Evolutionary conservation across 2,329 filamentous ascomycete genomes (phyloP).

Genomic region (Coleophoma eucalyptorum): DNA sequence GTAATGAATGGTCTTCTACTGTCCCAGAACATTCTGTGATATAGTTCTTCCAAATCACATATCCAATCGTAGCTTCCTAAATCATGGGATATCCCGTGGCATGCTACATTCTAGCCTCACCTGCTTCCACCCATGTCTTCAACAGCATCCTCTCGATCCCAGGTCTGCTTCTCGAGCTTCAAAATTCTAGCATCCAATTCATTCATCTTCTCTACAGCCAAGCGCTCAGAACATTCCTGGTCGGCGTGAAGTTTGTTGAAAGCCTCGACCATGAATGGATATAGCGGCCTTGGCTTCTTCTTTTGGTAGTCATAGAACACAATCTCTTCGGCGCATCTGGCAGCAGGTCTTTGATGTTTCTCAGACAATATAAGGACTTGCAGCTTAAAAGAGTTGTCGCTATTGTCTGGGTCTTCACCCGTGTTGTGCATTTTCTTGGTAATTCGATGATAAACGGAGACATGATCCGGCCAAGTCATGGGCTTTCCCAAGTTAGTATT

Average conservation of each 20-base stretch:
- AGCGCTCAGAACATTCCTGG: conserved; percentile 55
- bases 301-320: conserved; percentile 71
- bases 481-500: conserved; percentile 46
- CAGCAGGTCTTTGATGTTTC: conserved; percentile 66
- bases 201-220: conserved; percentile 48
- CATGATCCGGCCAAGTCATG: conserved; percentile 76
- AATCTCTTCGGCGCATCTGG: conserved; percentile 72
- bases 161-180: conserved; percentile 66
- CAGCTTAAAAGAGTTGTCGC: conserved; percentile 51
- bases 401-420: conserved; percentile 34
- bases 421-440: conserved; percentile 32
- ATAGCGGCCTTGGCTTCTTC: conserved; percentile 52
- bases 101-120: too few species aligned
- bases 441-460: conserved; percentile 76
- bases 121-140: conserved; percentile 56
- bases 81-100: too few species aligned
- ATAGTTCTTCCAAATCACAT: too few species aligned
- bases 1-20: too few species aligned
- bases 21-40: too few species aligned
- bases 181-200: conserved; percentile 55
- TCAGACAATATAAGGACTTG: conserved; percentile 72
- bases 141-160: conserved; percentile 67
- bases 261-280: conserved; percentile 56
- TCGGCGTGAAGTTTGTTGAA: conserved; percentile 55
- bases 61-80: too few species aligned